These are phyloP conservation scores for Colletotrichum spinosum DNA, from an alignment of 2,329 filamentous ascomycete genomes.

Conservation along the genomic window DNA sequence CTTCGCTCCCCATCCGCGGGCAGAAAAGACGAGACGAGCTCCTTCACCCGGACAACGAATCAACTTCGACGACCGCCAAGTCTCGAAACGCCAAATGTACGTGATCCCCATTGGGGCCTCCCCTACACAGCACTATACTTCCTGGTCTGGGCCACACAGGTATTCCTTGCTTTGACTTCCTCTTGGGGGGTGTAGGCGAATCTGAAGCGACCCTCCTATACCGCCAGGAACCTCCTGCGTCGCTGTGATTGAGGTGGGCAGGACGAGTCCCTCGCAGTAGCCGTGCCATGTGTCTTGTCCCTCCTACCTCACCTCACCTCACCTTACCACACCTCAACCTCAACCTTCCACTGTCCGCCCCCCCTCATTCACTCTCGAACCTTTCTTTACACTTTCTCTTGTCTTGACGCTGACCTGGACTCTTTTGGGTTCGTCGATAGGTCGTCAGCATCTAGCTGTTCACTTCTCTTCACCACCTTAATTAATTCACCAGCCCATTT, in stretches of 20 bases:
- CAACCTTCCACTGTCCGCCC: slow-evolving; percentile 23
- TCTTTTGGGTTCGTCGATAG: slow-evolving; percentile 19
- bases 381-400: slow-evolving; percentile 1
- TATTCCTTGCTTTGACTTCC: slow-evolving; percentile 41
- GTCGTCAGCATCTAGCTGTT: slow-evolving; percentile 20
- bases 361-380: slow-evolving; percentile 21
- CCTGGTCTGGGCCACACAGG: slow-evolving; percentile 48
- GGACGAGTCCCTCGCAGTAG: slow-evolving; percentile 37
- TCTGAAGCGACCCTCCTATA: slow-evolving; percentile 42
- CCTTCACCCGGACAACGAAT: slow-evolving; percentile 36
- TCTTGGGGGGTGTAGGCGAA: slow-evolving; percentile 33
- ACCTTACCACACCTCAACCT: neutral
- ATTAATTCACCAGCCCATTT: slow-evolving; percentile 29
- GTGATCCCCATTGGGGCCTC: slow-evolving; percentile 49
- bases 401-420: slow-evolving; percentile 30
- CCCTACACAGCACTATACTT: slow-evolving; percentile 10
- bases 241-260: slow-evolving; percentile 40
- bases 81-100: slow-evolving; percentile 57
- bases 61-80: slow-evolving; percentile 42
- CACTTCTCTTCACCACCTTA: slow-evolving; percentile 24
- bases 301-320: slow-evolving; percentile 31
- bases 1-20: too few relatives aligned
- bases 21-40: slow-evolving; percentile 4
- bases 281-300: neutral
- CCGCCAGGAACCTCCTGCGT: slow-evolving; percentile 40